Evolutionary conservation across 805 yeast genomes (phyloP).

Genomic region (Pichia occidentalis): DNA sequence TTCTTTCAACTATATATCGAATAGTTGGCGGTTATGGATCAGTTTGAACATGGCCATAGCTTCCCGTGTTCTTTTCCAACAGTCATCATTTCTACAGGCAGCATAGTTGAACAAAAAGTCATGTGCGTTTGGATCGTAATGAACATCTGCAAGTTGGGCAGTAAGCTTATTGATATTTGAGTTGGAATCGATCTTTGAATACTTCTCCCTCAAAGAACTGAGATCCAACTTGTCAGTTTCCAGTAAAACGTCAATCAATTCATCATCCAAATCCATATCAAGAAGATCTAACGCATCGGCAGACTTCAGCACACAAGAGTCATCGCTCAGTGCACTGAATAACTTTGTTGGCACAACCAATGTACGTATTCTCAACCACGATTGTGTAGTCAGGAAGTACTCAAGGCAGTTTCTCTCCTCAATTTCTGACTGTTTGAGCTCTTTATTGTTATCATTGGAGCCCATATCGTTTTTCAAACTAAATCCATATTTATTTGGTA

Average conservation of each 20-base stretch:
- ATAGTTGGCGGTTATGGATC: slow-evolving; percentile 1
- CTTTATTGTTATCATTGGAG: no score
- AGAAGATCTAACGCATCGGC: slow-evolving; percentile 12
- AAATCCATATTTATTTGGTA: slow-evolving; percentile 22
- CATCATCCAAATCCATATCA: slow-evolving; percentile 23
- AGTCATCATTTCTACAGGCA: slow-evolving; percentile 1
- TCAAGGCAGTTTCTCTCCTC: slow-evolving; percentile 36
- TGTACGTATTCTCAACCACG: slow-evolving; percentile 36
- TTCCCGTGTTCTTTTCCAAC: neutral
- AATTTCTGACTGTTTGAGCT: slow-evolving; percentile 10
- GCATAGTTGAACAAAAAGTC: slow-evolving; percentile 4
- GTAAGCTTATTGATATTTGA: neutral
- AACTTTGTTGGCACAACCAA: slow-evolving; percentile 35
- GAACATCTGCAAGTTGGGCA: neutral
- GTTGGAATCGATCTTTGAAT: neutral
- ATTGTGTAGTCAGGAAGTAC: slow-evolving; percentile 31
- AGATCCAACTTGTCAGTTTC: slow-evolving; percentile 1
- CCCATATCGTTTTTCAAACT: slow-evolving; percentile 24
- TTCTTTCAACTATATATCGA: neutral
- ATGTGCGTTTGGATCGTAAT: slow-evolving; percentile 1
- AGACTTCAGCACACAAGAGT: slow-evolving; percentile 29
- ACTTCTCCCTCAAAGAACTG: neutral
- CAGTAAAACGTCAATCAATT: slow-evolving; percentile 17
- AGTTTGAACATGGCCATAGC: neutral
- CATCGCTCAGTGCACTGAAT: slow-evolving; percentile 33